phyloP scores from a whole-genome alignment of 371 early-diverging fungal species.

The Parasitella parasitica region DNA sequence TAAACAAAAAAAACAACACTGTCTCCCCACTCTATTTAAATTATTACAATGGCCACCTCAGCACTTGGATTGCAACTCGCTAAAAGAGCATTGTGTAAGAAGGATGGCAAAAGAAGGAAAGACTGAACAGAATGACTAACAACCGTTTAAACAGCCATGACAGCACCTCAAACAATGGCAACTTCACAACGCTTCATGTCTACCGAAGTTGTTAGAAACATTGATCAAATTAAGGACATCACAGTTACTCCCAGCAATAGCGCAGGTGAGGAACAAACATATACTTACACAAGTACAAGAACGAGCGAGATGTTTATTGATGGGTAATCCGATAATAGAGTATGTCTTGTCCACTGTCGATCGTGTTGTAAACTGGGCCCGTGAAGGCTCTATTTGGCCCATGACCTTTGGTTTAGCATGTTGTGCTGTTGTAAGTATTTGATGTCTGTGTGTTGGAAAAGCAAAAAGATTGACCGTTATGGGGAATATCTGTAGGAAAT shows the following conservation, averaged over 20 bases:
- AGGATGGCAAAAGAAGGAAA: not conserved
- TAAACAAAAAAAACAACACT: conserved; percentile 10
- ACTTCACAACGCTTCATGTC: conserved; percentile 42
- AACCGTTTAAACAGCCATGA: conserved; percentile 14
- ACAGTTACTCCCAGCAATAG: conserved; percentile 50
- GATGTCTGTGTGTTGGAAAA: too few relatives aligned
- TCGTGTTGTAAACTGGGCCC: conserved; percentile 91
- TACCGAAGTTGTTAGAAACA: conserved; percentile 47
- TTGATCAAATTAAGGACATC: conserved; percentile 51
- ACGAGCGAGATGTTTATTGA: not conserved
- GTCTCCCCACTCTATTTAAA: conserved; percentile 43
- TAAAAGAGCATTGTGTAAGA: conserved; percentile 51
- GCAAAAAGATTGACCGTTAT: too few relatives aligned
- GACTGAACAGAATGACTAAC: not conserved
- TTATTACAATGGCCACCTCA: conserved; percentile 34
- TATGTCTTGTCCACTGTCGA: conserved; percentile 86
- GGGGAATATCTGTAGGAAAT: conserved; percentile 70
- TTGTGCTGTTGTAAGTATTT: conserved; percentile 76
- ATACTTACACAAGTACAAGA: too few relatives aligned
- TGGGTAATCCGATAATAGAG: conserved; percentile 36
- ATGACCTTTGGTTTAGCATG: conserved; percentile 99
- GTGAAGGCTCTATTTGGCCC: conserved; percentile 95
- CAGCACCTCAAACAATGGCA: conserved; percentile 32
- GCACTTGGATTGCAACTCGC: conserved; percentile 53
- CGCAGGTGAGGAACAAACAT: conserved; percentile 51